Evolutionary conservation across 2,329 filamentous ascomycete species (phyloP).

Genomic region (Epichloe gansuensis): DNA sequence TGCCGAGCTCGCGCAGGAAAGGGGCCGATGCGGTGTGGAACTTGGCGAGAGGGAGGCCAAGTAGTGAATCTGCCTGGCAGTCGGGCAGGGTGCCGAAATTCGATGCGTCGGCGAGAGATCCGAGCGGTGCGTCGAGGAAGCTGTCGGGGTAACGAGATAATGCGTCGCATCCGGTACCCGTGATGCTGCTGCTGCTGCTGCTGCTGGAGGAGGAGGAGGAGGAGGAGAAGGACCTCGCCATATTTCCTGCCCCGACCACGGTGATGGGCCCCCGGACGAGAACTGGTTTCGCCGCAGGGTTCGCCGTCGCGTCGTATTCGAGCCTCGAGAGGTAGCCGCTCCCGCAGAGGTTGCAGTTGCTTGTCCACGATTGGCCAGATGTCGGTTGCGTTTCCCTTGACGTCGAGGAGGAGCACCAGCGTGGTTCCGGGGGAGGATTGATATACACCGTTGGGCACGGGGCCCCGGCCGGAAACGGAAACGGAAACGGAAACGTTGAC

Average conservation of each 20-base stretch:
- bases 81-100: constrained; percentile 1
- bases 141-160: constrained; percentile 33
- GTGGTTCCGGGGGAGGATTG: constrained; percentile 38
- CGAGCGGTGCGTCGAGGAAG: constrained; percentile 54
- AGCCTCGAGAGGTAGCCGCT: constrained; percentile 42
- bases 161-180: constrained; percentile 3
- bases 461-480: constrained; percentile 18
- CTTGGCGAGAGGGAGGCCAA: constrained; percentile 35
- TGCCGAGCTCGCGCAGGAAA: constrained; percentile 39
- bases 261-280: constrained; percentile 41
- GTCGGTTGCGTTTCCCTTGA: constrained; percentile 37
- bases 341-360: constrained; percentile 41
- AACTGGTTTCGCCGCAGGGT: constrained; percentile 18
- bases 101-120: constrained; percentile 16
- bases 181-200: neutral
- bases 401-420: constrained; percentile 51
- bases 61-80: constrained; percentile 3
- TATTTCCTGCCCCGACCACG: constrained; percentile 52
- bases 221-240: constrained; percentile 3
- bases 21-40: constrained; percentile 53
- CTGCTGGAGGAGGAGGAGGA: too few species aligned
- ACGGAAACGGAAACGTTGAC: too few species aligned
- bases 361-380: constrained; percentile 16
- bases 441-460: constrained; percentile 40
- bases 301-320: constrained; percentile 26